phyloP scores from a whole-genome alignment of 345 rosid genomes.

The Acer negundo region DNA sequence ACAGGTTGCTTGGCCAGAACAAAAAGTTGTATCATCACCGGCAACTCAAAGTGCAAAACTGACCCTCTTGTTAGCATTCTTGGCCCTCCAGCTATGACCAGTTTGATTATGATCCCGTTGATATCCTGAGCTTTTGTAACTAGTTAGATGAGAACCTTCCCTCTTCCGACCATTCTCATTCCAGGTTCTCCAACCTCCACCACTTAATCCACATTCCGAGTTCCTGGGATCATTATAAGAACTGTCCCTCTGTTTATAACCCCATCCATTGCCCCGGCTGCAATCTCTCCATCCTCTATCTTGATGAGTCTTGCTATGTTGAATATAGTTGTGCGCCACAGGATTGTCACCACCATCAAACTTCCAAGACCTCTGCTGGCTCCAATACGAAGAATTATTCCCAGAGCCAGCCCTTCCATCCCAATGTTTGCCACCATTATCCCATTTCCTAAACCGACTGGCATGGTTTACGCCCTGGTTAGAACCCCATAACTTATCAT shows the following conservation, averaged over 20 bases:
- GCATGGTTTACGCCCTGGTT: background rate
- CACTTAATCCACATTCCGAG: constrained; percentile 31
- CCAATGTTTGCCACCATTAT: constrained; percentile 23
- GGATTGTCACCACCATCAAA: constrained; percentile 23
- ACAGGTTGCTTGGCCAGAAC: background rate
- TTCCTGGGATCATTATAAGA: constrained; percentile 23
- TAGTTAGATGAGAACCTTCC: constrained; percentile 38
- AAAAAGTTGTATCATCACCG: background rate
- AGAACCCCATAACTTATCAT: constrained; percentile 16
- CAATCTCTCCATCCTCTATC: constrained; percentile 32
- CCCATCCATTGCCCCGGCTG: constrained; percentile 29
- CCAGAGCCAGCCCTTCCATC: constrained; percentile 29
- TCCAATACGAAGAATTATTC: constrained; percentile 31
- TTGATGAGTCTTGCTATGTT: constrained; percentile 17
- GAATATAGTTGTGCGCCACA: constrained; percentile 21
- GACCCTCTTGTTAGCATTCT: constrained; percentile 43
- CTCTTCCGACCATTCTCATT: constrained; percentile 43
- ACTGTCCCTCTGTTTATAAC: constrained; percentile 29
- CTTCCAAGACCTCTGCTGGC: constrained; percentile 22
- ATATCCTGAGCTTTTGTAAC: constrained; percentile 45
- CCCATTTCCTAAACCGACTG: constrained; percentile 8
- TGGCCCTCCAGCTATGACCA: constrained; percentile 30
- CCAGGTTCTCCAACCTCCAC: constrained; percentile 44
- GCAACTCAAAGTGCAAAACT: constrained; percentile 37
- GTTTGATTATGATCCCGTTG: constrained; percentile 33